Evolutionary conservation across 768 basidiomycete species (phyloP).

Genomic region (Leucocoprinus leucothites): DNA sequence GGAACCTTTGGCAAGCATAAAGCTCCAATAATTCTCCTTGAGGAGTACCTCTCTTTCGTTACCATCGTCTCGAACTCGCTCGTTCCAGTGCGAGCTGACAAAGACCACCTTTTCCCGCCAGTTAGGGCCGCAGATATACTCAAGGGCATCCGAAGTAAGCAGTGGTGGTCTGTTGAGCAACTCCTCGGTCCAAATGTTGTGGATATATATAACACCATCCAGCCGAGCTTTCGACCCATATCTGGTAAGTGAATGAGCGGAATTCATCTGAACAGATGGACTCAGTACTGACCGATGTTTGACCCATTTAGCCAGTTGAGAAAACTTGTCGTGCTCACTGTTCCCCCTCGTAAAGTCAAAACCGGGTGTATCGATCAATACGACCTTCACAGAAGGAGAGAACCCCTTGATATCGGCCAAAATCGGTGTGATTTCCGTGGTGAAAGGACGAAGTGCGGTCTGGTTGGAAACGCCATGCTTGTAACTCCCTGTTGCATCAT

Average conservation of each 20-base stretch:
- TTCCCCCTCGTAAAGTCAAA: neutral
- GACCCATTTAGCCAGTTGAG: neutral
- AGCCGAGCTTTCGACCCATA: neutral
- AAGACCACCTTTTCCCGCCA: neutral
- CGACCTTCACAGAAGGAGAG: neutral
- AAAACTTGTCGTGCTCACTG: neutral
- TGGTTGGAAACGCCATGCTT: too few relatives aligned
- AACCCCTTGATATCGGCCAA: neutral
- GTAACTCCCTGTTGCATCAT: too few relatives aligned
- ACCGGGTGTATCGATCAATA: neutral
- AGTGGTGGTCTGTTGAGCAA: neutral
- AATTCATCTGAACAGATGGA: too few relatives aligned
- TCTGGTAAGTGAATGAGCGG: neutral
- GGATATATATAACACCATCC: conserved; percentile 9
- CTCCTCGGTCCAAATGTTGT: conserved; percentile 10
- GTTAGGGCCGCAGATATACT: neutral
- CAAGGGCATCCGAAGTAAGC: neutral
- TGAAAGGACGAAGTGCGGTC: too few relatives aligned
- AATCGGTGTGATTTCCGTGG: too few relatives aligned
- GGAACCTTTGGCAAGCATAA: neutral
- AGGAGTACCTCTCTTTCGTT: neutral
- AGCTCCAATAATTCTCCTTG: neutral
- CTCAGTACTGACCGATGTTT: too few relatives aligned
- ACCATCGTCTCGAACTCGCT: neutral
- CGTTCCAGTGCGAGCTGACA: conserved; percentile 5